Conservation (phyloP, 768 basidiomycete species). For the Phanerochaete carnosa region DNA sequence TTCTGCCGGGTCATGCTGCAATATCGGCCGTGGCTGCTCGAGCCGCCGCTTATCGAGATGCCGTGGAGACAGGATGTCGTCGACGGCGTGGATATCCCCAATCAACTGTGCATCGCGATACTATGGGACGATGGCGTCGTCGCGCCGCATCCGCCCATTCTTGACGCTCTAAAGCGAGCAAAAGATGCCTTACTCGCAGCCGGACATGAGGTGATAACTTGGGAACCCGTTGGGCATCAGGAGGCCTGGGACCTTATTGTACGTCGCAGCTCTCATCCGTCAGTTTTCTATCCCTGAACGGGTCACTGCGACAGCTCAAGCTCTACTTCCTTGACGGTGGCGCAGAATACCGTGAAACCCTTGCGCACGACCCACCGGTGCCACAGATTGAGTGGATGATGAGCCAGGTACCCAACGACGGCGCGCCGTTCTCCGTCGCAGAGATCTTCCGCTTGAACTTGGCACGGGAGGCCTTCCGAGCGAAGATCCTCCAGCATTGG, state of each 20-base stretch:
- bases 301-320: constrained; percentile 28
- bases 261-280: constrained; percentile 13
- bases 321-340: constrained; percentile 52
- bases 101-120: constrained; percentile 42
- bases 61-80: constrained; percentile 44
- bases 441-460: constrained; percentile 44
- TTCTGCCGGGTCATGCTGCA: constrained; percentile 47
- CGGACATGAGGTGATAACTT: constrained; percentile 51
- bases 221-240: constrained; percentile 43
- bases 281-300: neutral
- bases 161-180: constrained; percentile 35
- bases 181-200: constrained; percentile 38
- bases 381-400: constrained; percentile 44
- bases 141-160: constrained; percentile 46
- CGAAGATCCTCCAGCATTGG: constrained; percentile 41
- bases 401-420: constrained; percentile 33
- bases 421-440: constrained; percentile 34
- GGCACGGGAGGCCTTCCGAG: constrained; percentile 41
- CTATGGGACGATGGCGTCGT: constrained; percentile 52
- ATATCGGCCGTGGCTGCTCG: constrained; percentile 43
- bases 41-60: constrained; percentile 45
- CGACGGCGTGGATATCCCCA: constrained; percentile 35
- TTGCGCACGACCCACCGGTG: constrained; percentile 35
- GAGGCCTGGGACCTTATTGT: constrained; percentile 47
- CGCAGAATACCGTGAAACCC: constrained; percentile 38